phyloP scores from a whole-genome alignment of 164 flowering plant genomes.

The Aristolochia californica region DNA sequence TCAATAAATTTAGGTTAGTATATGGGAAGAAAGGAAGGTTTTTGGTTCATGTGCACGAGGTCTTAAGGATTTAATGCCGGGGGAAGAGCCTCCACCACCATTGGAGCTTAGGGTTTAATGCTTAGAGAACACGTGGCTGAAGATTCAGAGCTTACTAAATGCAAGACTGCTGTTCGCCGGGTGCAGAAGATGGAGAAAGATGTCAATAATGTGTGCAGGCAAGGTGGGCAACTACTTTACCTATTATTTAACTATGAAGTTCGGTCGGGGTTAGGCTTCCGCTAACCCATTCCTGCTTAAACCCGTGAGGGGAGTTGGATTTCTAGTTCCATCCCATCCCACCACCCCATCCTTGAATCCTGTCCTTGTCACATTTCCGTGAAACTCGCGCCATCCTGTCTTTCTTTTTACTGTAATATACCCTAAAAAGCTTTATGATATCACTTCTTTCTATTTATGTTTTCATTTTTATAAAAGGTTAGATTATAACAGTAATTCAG shows the following conservation, averaged over 20 bases:
- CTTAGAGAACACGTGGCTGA: conserved; percentile 54
- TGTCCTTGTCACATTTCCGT: too few relatives aligned
- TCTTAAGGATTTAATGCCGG: conserved; percentile 73
- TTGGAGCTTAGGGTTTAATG: conserved; percentile 63
- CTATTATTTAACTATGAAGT: not conserved
- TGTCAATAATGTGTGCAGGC: conserved; percentile 50
- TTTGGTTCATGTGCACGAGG: conserved; percentile 71
- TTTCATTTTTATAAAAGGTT: too few relatives aligned
- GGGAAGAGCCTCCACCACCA: conserved; percentile 60
- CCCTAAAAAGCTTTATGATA: too few relatives aligned
- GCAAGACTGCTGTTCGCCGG: conserved; percentile 61
- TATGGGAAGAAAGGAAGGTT: conserved; percentile 94
- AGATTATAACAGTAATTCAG: too few relatives aligned
- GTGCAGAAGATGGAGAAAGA: conserved; percentile 84
- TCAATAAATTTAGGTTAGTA: conserved; percentile 37
- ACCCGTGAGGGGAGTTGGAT: too few relatives aligned
- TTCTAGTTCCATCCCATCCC: too few relatives aligned
- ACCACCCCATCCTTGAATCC: too few relatives aligned
- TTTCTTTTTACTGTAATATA: too few relatives aligned
- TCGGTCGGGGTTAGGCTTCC: too few relatives aligned
- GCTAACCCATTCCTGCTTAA: too few relatives aligned
- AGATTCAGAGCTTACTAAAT: conserved; percentile 63
- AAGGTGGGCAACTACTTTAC: conserved; percentile 27
- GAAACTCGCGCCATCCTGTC: too few relatives aligned
- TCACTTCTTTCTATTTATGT: too few relatives aligned